Conservation (phyloP, 305 asterid species). For the Fraxinus xanthoxyloides region DNA sequence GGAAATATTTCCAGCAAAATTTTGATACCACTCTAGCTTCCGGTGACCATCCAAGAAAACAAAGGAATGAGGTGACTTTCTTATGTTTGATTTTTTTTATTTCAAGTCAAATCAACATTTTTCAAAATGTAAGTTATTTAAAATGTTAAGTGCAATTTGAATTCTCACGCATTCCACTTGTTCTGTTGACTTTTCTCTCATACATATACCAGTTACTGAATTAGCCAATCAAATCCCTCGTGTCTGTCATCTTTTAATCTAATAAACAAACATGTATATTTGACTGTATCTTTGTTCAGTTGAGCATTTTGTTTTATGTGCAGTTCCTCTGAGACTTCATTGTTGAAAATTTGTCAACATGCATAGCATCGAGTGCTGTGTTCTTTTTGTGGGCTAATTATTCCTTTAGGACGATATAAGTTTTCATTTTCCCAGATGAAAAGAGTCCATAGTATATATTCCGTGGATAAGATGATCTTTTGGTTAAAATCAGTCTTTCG, state of each 20-base stretch:
- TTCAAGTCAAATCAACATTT: not conserved
- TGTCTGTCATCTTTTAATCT: not conserved
- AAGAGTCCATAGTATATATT: not conserved
- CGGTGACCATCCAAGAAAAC: constrained; percentile 81
- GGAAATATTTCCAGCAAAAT: constrained; percentile 81
- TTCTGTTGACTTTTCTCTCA: not conserved
- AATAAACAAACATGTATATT: not conserved
- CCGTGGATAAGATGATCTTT: not conserved
- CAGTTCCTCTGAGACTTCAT: not conserved
- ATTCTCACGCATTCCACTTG: not conserved
- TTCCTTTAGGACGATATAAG: not conserved
- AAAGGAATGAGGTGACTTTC: constrained; percentile 69
- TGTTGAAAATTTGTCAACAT: not conserved
- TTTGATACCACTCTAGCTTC: constrained; percentile 85
- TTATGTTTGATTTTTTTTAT: not conserved
- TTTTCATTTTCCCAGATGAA: not conserved
- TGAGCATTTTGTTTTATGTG: not conserved
- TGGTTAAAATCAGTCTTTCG: not conserved
- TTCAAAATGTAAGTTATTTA: not conserved
- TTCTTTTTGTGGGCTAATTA: not conserved
- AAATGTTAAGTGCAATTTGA: not conserved
- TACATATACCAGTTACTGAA: not conserved
- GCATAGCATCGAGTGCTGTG: not conserved
- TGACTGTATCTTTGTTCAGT: not conserved
- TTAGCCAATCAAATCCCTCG: not conserved